Conservation (phyloP, 2,329 filamentous ascomycete genomes). For the Aspergillus ochraceoroseus region DNA sequence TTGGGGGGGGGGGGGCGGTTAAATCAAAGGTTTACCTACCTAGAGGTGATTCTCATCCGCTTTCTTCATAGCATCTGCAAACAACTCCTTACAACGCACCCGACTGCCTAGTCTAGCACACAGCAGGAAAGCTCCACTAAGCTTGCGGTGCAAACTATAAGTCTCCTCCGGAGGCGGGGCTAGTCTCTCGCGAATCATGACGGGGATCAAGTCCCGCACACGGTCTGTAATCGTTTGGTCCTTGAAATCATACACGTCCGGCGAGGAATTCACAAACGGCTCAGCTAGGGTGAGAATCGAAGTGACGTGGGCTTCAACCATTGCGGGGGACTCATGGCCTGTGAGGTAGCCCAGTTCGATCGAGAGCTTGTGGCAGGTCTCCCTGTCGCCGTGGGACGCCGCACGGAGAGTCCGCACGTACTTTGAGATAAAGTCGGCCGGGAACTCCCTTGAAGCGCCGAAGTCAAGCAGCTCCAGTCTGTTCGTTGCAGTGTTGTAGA, state of each 20-base stretch:
- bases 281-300: constrained; percentile 88
- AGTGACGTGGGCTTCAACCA: constrained; percentile 86
- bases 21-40: no score
- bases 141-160: constrained; percentile 88
- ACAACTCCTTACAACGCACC: constrained; percentile 76
- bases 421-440: constrained; percentile 68
- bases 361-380: constrained; percentile 62
- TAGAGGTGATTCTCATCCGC: constrained; percentile 1
- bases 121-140: constrained; percentile 89
- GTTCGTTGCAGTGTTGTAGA: constrained; percentile 69
- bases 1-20: no score
- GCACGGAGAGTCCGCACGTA: constrained; percentile 79
- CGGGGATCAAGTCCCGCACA: constrained; percentile 78
- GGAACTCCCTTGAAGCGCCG: constrained; percentile 83
- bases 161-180: constrained; percentile 95
- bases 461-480: constrained; percentile 92
- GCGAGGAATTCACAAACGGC: constrained; percentile 72
- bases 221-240: constrained; percentile 96
- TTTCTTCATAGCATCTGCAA: constrained; percentile 44
- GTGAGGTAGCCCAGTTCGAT: constrained; percentile 84
- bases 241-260: constrained; percentile 82
- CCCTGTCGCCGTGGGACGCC: constrained; percentile 65
- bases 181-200: constrained; percentile 86
- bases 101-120: constrained; percentile 81
- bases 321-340: constrained; percentile 74